Conservation (phyloP, 371 early-diverging fungal species). For the Lichtheimia ramosa region DNA sequence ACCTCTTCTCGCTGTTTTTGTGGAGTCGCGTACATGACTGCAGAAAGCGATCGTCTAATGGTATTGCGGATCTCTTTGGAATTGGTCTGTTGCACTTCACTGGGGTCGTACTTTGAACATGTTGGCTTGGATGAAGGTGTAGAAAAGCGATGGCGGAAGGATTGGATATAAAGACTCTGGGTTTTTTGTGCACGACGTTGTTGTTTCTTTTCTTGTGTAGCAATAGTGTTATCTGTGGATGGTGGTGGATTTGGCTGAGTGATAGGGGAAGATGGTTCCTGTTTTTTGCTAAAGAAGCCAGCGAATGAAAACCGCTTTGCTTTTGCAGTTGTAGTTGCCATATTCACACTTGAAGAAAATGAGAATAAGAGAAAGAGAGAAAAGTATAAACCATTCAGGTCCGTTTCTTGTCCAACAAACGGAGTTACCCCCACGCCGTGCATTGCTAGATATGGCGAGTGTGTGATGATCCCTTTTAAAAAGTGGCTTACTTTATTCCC, state of each 20-base stretch:
- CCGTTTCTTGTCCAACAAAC: too few species aligned
- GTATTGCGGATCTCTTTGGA: slow-evolving; percentile 30
- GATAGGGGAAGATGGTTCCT: slow-evolving; percentile 6
- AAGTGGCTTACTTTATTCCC: too few species aligned
- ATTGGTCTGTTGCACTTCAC: slow-evolving; percentile 30
- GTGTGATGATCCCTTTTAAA: neutral
- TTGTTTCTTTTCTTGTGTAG: neutral
- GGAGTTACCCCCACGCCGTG: too few species aligned
- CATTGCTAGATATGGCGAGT: too few species aligned
- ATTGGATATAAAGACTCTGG: slow-evolving; percentile 35
- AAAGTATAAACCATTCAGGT: neutral
- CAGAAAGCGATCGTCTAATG: slow-evolving; percentile 39
- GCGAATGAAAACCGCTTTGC: slow-evolving; percentile 42
- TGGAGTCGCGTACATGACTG: slow-evolving; percentile 40
- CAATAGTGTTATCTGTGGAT: neutral
- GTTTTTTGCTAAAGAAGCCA: slow-evolving; percentile 22
- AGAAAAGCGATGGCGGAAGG: slow-evolving; percentile 23
- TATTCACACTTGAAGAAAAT: neutral
- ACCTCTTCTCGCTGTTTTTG: slow-evolving; percentile 9
- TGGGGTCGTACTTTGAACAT: slow-evolving; percentile 21
- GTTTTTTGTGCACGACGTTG: slow-evolving; percentile 31
- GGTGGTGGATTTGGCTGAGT: slow-evolving; percentile 11
- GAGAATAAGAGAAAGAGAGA: too few species aligned
- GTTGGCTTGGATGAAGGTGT: slow-evolving; percentile 2
- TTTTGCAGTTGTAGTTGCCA: slow-evolving; percentile 1